Base-by-base conservation (phyloP, 345 rosid species). In the Linum usitatissimum region DNA sequence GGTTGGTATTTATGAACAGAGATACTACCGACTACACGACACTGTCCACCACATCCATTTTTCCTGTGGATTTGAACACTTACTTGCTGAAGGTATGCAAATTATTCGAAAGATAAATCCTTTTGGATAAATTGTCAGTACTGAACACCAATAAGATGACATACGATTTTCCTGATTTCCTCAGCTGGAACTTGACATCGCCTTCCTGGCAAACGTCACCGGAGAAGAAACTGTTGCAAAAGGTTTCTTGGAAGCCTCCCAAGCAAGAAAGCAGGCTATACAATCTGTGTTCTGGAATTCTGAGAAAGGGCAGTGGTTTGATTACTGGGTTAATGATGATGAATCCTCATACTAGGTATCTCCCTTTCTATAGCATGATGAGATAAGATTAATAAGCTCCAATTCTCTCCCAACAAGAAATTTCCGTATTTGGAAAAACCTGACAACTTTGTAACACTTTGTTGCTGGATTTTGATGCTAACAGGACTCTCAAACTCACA, bases 141-240 rank as follows among this genome's bases (percentile, higher is more conserved):
- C 13, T 55, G 58, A 61, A 45, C 62, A n/a, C n/a, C 64, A n/a
- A 49, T 48, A 7, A 53, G 62, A 66, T 9, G 17, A 59, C 28
- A 56, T 9, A 10, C 49, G 18, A 40, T 60, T 0, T 60, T 60
- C 49, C 56, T 59, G 51, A 63, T 57, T 49, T 74, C 64, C 66
- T 30, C 73, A 94, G 99, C 88, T 88, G 99, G 99, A 94, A 75
- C 86, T 80, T 58, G 89, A 88, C 74, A 79, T 94, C 65, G 80
- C 87, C 9, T 86, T 70, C 70, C 77, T 90, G 49, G 92, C 90
- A 71, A 75, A 81, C 66, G 70, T 73, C 65, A 42, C 69, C n/a
- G 90, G 94, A 21, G 78, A 86, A 38, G 59, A 79, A 61, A 58
- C 55, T 7, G 68, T 80, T 40, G 68, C 77, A 21, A 69, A 77